phyloP scores from a whole-genome alignment of 441 rosid species.

The Daphne laureola region DNA sequence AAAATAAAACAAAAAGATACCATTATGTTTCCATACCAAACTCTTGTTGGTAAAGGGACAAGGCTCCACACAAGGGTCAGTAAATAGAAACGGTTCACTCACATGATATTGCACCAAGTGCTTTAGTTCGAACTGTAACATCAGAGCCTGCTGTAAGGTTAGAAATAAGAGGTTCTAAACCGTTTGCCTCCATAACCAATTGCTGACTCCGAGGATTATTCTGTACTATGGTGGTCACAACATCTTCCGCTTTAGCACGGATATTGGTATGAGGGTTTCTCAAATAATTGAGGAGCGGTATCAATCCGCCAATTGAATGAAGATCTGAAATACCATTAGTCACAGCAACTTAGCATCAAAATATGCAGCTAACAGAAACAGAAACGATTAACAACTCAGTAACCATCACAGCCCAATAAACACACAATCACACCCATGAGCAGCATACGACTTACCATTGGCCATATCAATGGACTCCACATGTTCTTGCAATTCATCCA shows the following conservation, averaged over 20 bases:
- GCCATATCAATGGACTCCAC: conserved; percentile 92
- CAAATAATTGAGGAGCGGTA: conserved; percentile 71
- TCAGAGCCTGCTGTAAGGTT: conserved; percentile 75
- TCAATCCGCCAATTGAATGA: conserved; percentile 85
- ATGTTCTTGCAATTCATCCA: conserved; percentile 94
- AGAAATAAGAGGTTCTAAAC: conserved; percentile 60
- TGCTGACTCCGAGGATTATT: conserved; percentile 90
- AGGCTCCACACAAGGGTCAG: neutral
- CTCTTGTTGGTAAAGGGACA: too few species aligned
- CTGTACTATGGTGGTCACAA: conserved; percentile 85
- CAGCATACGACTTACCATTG: conserved; percentile 40
- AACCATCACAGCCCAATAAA: neutral
- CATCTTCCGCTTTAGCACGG: conserved; percentile 94
- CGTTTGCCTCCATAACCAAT: conserved; percentile 92
- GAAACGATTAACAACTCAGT: neutral
- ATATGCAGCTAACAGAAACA: neutral
- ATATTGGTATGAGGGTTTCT: conserved; percentile 68
- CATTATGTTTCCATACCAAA: too few species aligned
- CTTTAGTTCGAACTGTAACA: conserved; percentile 58
- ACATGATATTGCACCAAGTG: conserved; percentile 93
- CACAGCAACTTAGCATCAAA: neutral
- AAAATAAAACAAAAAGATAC: conserved; percentile 10
- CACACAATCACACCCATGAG: neutral
- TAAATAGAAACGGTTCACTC: conserved; percentile 21
- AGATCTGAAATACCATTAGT: conserved; percentile 44